Evolutionary conservation across 108 stramenopile species (phyloP).

Genomic region (Nannochloropsis gaditana): DNA sequence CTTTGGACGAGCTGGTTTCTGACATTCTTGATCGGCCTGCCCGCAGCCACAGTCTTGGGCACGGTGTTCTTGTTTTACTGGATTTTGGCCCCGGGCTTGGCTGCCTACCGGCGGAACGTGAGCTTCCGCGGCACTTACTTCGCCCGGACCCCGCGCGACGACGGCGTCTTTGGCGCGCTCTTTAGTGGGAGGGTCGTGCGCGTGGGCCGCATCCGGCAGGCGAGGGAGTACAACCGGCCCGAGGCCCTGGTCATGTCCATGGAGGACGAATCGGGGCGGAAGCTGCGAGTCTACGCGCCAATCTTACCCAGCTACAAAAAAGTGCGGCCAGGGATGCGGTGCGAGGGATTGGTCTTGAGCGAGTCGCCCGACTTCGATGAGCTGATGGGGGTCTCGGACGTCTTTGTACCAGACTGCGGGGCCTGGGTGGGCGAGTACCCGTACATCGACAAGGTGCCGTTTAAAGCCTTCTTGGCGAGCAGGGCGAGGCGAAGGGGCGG

Average conservation of each 20-base stretch:
- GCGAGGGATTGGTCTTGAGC: constrained; percentile 26
- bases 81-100: constrained; percentile 41
- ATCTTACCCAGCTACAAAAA: constrained; percentile 11
- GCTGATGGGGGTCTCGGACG: constrained; percentile 38
- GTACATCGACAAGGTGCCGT: constrained; percentile 36
- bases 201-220: background rate
- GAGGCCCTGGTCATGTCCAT: constrained; percentile 3
- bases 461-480: constrained; percentile 3
- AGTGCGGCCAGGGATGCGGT: constrained; percentile 7
- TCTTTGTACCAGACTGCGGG: constrained; percentile 36
- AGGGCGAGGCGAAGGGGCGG: background rate
- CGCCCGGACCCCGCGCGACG: constrained; percentile 24
- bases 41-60: constrained; percentile 33
- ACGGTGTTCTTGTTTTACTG: constrained; percentile 45
- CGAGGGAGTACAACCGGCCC: constrained; percentile 27
- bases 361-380: constrained; percentile 29
- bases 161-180: constrained; percentile 28
- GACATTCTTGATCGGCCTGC: constrained; percentile 41
- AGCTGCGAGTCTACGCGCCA: background rate
- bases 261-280: background rate
- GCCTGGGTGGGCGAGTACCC: constrained; percentile 48
- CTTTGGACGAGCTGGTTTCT: constrained; percentile 45
- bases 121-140: constrained; percentile 28
- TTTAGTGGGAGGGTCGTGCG: constrained; percentile 36
- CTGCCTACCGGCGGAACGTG: constrained; percentile 31